Evolutionary conservation across 495 filamentous ascomycete species (phyloP), one percentile per base, ranked within the genome.

Genomic region (Parachaetomium inaequale): DNA sequence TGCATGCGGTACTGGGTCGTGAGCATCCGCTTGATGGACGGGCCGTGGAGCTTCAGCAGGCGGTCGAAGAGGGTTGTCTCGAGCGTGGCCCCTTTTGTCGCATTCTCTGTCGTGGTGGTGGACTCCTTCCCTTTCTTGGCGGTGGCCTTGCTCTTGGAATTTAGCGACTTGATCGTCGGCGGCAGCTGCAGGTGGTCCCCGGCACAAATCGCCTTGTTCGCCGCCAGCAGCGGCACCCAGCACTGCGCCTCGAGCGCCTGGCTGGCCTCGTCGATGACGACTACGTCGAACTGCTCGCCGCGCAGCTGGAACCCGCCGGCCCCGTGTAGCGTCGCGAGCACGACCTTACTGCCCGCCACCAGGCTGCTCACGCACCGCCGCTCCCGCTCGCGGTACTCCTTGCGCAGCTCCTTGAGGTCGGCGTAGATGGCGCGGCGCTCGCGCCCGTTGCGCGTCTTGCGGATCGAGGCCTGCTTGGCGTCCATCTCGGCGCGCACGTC

Each of bases 1-100:
- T 99, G 93, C 94, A 99, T 99, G 10, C 94, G 90, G 74, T 99
- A 99, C 77, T 99, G 94, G 2, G 90, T 96, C n/a, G 90, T 97
- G 12, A 98, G 82, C 88, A 97, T 94, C 26, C 88, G 79, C 78
- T 98, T 99, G 74, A 99, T 90, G 0, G 75, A 78, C 3, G 86
- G 74, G 2, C 94, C 95, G 69, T 99, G 90, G 3, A 97, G 78
- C 7, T 79, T 79, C 21, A 99, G 81, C 21, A 99, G 79, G 26
- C 94, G 82, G 70, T 96, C 93, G 71, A 99, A 99, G 6, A 99
- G 79, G 0, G 94, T 98, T 2, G 80, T 88, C 68, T 96, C 92
- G 1, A 99, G 82, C 2, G 84, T 87, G 29, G 83, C 75, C 1
- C 77, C 76, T 47, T 75, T 76, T 14, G 74, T 71, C n/a, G 70